A percentile compares a stretch with the other conserved stretches of the same genome.
Conservation (phyloP, 495 filamentous ascomycete species). For the Xylaria castorea region DNA sequence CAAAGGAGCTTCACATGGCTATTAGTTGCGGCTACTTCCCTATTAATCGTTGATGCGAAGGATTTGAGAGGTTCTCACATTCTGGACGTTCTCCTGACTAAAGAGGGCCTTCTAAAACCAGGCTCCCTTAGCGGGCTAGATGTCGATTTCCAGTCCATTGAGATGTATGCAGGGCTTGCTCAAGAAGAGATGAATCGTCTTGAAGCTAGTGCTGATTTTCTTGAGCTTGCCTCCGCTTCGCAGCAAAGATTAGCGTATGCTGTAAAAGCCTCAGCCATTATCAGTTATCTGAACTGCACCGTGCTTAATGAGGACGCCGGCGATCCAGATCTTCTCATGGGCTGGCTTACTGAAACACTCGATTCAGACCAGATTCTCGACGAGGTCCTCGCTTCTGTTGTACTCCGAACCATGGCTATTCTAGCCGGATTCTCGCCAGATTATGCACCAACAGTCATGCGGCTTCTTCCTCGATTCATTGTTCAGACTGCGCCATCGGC, state of each 20-base stretch:
- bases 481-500: constrained; percentile 75
- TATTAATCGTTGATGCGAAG: constrained; percentile 67
- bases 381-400: constrained; percentile 71
- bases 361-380: constrained; percentile 84
- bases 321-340: constrained; percentile 79
- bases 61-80: constrained; percentile 67
- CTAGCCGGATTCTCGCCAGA: constrained; percentile 74
- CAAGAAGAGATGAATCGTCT: constrained; percentile 81
- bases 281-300: constrained; percentile 83
- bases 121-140: constrained; percentile 49
- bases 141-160: constrained; percentile 63
- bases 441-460: constrained; percentile 76
- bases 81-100: constrained; percentile 76
- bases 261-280: constrained; percentile 81
- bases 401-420: constrained; percentile 82
- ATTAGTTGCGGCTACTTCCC: constrained; percentile 76
- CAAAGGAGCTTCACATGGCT: constrained; percentile 86
- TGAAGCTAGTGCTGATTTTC: constrained; percentile 88
- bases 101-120: constrained; percentile 45
- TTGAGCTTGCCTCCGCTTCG: constrained; percentile 81
- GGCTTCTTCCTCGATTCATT: constrained; percentile 83
- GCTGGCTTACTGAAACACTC: constrained; percentile 84
- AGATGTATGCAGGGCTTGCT: constrained; percentile 75
- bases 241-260: constrained; percentile 87
- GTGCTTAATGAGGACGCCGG: constrained; percentile 79